A percentile compares a stretch with the other conserved stretches of the same genome.
Conservation (phyloP, 1,284 basidiomycete species). For the Pyrrhoderma lamaoense region DNA sequence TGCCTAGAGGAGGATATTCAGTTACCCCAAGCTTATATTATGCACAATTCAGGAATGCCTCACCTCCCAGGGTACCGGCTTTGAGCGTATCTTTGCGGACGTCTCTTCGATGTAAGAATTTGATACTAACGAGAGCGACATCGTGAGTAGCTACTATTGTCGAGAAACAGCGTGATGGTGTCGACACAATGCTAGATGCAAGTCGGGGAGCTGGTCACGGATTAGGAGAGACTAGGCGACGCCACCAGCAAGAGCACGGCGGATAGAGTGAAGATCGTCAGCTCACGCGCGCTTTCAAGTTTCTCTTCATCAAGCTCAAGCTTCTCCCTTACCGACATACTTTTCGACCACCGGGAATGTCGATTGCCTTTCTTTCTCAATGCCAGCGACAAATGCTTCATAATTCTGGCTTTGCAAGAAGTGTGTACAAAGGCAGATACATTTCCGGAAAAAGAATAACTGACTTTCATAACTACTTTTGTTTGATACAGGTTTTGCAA, state of each 20-base stretch:
- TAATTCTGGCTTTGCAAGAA: conserved; percentile 6
- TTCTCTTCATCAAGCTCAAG: background rate
- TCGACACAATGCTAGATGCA: background rate
- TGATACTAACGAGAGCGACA: conserved; percentile 81
- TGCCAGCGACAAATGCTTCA: conserved; percentile 12
- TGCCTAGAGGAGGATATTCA: conserved; percentile 42
- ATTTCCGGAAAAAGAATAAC: too few species aligned
- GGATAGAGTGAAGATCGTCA: conserved; percentile 5
- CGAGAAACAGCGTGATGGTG: too few species aligned
- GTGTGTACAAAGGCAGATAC: background rate
- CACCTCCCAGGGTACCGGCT: conserved; percentile 96
- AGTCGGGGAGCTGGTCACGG: conserved; percentile 1
- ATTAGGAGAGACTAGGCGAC: background rate
- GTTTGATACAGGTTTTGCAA: conserved; percentile 5
- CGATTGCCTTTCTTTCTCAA: conserved; percentile 17
- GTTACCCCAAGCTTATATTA: background rate
- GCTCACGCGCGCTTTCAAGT: conserved; percentile 14
- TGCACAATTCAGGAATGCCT: conserved; percentile 20
- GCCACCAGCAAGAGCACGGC: background rate
- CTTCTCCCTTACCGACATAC: background rate
- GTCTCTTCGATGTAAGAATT: conserved; percentile 85
- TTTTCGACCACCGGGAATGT: background rate
- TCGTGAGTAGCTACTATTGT: conserved; percentile 23
- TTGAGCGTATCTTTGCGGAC: conserved; percentile 80
- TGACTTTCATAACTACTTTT: too few species aligned